phyloP scores from a whole-genome alignment of 2,329 filamentous ascomycete genomes.

The Capronia coronata region DNA sequence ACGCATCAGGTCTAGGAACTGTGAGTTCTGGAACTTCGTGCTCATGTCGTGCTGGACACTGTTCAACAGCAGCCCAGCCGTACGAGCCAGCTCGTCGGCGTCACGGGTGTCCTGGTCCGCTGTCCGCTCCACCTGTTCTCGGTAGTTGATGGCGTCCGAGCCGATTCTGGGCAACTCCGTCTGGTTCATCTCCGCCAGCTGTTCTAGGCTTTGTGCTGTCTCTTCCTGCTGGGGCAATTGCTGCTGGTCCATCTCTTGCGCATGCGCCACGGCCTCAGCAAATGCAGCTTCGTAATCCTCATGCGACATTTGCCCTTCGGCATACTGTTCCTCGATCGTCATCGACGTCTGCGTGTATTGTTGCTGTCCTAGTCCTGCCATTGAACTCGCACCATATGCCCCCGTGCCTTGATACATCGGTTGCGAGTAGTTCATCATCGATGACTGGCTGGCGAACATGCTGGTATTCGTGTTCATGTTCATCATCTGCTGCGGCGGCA shows the following conservation, averaged over 20 bases:
- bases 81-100: conserved; percentile 63
- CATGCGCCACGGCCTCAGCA: conserved; percentile 23
- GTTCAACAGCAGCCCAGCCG: conserved; percentile 63
- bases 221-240: background rate
- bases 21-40: conserved; percentile 70
- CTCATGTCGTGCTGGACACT: conserved; percentile 62
- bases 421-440: conserved; percentile 11
- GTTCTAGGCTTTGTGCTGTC: background rate
- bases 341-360: conserved; percentile 24
- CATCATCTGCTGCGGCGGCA: conserved; percentile 26
- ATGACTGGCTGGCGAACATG: conserved; percentile 1
- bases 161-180: conserved; percentile 36
- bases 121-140: conserved; percentile 18
- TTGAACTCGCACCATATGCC: conserved; percentile 1
- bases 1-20: conserved; percentile 71
- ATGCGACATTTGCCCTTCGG: conserved; percentile 21
- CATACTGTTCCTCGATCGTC: conserved; percentile 12
- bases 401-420: conserved; percentile 26
- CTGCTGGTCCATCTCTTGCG: conserved; percentile 19
- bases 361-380: conserved; percentile 19
- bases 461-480: conserved; percentile 8
- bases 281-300: conserved; percentile 27
- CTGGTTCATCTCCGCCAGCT: conserved; percentile 3
- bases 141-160: conserved; percentile 38
- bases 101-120: conserved; percentile 37